phyloP scores from a whole-genome alignment of 2,329 filamentous ascomycete genomes.

The Penicillium sp. region DNA sequence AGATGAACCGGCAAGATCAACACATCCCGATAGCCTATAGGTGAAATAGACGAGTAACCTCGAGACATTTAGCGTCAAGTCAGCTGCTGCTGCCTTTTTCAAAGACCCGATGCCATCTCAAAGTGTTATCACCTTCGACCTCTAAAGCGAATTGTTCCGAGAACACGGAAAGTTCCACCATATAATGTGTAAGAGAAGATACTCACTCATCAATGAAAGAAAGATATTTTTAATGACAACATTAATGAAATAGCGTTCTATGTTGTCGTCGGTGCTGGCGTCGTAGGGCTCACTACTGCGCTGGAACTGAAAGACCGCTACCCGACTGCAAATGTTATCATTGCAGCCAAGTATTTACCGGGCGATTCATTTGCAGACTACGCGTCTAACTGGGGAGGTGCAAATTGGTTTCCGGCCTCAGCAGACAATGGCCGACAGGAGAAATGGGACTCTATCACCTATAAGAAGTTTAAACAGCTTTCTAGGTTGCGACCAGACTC shows the following conservation, averaged over 20 bases:
- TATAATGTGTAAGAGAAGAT: conserved; percentile 9
- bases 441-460: conserved; percentile 13
- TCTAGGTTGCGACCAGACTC: conserved; percentile 9
- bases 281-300: conserved; percentile 13
- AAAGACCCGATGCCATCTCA: neutral
- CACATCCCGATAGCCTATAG: conserved; percentile 5
- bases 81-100: neutral
- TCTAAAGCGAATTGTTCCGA: neutral
- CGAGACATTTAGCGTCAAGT: neutral
- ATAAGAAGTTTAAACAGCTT: conserved; percentile 12
- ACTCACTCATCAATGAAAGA: neutral
- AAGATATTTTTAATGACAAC: conserved; percentile 3
- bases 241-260: conserved; percentile 10
- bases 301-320: conserved; percentile 13
- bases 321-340: conserved; percentile 9
- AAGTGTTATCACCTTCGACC: neutral
- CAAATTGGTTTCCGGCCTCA: conserved; percentile 13
- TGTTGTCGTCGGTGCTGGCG: conserved; percentile 12
- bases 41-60: neutral
- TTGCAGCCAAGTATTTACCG: conserved; percentile 12
- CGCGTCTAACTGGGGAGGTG: conserved; percentile 13
- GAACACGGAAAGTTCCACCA: conserved; percentile 1
- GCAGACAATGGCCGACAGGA: conserved; percentile 12
- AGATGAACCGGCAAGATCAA: conserved; percentile 3
- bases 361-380: conserved; percentile 13